phyloP scores from a whole-genome alignment of 495 filamentous ascomycete genomes.

The Elasticomyces elasticus region DNA sequence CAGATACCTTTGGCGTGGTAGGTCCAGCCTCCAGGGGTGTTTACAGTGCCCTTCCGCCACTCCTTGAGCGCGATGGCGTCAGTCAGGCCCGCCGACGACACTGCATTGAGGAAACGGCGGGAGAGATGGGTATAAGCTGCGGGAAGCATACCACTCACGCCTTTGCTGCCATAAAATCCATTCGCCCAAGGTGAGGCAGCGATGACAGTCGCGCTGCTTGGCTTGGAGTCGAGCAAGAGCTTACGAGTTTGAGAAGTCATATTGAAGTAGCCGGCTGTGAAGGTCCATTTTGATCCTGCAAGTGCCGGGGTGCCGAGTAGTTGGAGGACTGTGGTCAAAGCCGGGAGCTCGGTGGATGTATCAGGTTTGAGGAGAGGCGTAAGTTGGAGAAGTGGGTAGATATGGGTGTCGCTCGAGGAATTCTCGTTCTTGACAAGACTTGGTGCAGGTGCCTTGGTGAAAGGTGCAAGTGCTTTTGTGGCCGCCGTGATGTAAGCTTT shows the following conservation, averaged over 20 bases:
- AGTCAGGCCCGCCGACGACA: slow-evolving; percentile 50
- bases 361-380: slow-evolving; percentile 71
- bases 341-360: slow-evolving; percentile 79
- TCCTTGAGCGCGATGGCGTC: slow-evolving; percentile 64
- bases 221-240: slow-evolving; percentile 62
- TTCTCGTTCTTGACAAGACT: slow-evolving; percentile 26
- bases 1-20: slow-evolving; percentile 98
- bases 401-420: slow-evolving; percentile 51
- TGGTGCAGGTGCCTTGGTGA: slow-evolving; percentile 45
- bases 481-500: slow-evolving; percentile 58
- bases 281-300: slow-evolving; percentile 69
- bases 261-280: slow-evolving; percentile 98
- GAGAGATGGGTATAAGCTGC: slow-evolving; percentile 84
- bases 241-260: slow-evolving; percentile 71
- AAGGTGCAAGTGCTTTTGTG: slow-evolving; percentile 50
- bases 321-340: slow-evolving; percentile 62
- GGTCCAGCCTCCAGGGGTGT: slow-evolving; percentile 77
- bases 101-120: slow-evolving; percentile 64
- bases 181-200: slow-evolving; percentile 94
- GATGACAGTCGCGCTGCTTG: slow-evolving; percentile 63
- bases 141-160: slow-evolving; percentile 80
- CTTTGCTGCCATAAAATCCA: slow-evolving; percentile 84
- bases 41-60: slow-evolving; percentile 76
- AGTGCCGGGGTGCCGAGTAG: slow-evolving; percentile 51
- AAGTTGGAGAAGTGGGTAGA: slow-evolving; percentile 80